Percentiles rank a stretch among this genome's conserved stretches.
Conservation (phyloP, 352 stramenopile genomes). For the Thalassiosira mediterranea region DNA sequence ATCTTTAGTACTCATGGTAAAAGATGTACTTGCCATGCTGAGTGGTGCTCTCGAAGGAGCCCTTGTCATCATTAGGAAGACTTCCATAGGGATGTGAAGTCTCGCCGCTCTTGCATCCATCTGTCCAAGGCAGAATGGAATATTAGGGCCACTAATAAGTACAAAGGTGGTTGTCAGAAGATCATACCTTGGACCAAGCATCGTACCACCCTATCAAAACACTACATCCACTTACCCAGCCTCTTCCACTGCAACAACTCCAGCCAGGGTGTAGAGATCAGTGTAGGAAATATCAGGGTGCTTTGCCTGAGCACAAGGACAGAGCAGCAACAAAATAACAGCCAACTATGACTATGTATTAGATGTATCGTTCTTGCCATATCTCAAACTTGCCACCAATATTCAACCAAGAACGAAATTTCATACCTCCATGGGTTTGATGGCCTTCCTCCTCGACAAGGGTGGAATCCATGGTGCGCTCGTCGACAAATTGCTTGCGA, state of each 20-base stretch:
- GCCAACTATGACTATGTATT: too few relatives aligned
- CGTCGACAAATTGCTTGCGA: too few relatives aligned
- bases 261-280: constrained; percentile 97
- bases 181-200: too few relatives aligned
- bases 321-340: neutral
- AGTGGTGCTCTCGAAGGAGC: constrained; percentile 87
- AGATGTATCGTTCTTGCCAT: too few relatives aligned
- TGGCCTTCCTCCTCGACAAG: constrained; percentile 85
- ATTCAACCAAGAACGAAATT: constrained; percentile 1
- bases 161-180: too few relatives aligned
- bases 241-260: constrained; percentile 95
- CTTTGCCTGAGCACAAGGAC: constrained; percentile 71
- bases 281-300: constrained; percentile 95
- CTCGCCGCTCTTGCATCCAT: constrained; percentile 87
- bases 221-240: too few relatives aligned
- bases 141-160: constrained; percentile 90
- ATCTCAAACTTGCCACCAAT: constrained; percentile 1
- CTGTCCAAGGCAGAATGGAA: constrained; percentile 91
- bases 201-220: too few relatives aligned
- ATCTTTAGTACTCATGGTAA: constrained; percentile 96
- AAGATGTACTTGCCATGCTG: constrained; percentile 96
- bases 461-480: too few relatives aligned
- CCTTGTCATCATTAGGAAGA: constrained; percentile 97
- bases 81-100: constrained; percentile 90
- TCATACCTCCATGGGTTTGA: constrained; percentile 91